Evolutionary conservation across 768 basidiomycete species (phyloP).

Genomic region (Mycena vitilis): DNA sequence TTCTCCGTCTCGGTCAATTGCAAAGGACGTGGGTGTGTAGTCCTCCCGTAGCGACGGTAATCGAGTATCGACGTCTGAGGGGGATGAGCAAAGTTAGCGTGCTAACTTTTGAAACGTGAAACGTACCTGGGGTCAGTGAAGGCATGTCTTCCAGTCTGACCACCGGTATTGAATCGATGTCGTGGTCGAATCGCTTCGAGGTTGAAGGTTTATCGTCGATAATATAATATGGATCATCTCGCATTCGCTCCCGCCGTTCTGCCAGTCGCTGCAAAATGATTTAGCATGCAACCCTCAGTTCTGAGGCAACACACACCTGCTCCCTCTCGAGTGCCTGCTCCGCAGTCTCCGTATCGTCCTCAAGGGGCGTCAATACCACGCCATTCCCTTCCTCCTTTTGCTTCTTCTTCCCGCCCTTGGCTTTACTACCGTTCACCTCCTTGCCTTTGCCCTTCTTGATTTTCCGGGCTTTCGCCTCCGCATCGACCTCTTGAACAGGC

Average conservation of each 20-base stretch:
- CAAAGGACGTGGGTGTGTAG: slow-evolving; percentile 59
- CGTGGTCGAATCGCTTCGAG: slow-evolving; percentile 55
- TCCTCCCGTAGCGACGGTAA: slow-evolving; percentile 59
- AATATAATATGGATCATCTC: slow-evolving; percentile 94
- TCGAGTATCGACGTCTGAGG: slow-evolving; percentile 47
- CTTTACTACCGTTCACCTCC: slow-evolving; percentile 40
- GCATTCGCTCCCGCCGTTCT: slow-evolving; percentile 78
- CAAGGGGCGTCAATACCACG: slow-evolving; percentile 54
- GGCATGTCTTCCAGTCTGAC: slow-evolving; percentile 84
- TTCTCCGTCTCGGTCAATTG: slow-evolving; percentile 84
- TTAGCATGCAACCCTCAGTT: not conserved
- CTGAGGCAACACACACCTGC: slow-evolving; percentile 57
- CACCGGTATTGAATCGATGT: slow-evolving; percentile 93
- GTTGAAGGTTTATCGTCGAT: slow-evolving; percentile 64
- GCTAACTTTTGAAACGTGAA: not conserved
- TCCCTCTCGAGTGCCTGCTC: slow-evolving; percentile 73
- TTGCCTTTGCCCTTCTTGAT: slow-evolving; percentile 57
- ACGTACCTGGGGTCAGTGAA: slow-evolving; percentile 51
- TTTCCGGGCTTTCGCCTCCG: slow-evolving; percentile 63
- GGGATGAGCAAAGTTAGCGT: not conserved
- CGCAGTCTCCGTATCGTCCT: slow-evolving; percentile 58
- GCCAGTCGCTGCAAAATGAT: slow-evolving; percentile 68
- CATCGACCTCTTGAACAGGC: slow-evolving; percentile 53
- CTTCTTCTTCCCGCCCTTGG: slow-evolving; percentile 49
- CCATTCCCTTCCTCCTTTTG: slow-evolving; percentile 41